Conservation (phyloP, 73 alveolate genomes). For the Tetrahymena thermophila region DNA sequence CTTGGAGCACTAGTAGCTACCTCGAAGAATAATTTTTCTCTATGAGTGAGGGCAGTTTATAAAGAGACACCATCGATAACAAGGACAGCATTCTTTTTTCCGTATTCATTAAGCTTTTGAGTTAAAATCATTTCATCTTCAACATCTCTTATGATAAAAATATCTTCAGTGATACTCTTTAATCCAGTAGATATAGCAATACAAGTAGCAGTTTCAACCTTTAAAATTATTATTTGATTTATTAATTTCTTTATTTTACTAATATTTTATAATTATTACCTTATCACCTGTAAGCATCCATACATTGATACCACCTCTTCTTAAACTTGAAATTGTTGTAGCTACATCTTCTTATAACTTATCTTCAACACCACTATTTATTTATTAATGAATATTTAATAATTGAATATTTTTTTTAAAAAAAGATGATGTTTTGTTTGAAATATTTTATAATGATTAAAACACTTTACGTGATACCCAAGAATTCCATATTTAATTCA, state of each 20-base stretch:
- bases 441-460: not conserved
- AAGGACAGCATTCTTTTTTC: constrained; percentile 29
- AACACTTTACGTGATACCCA: constrained; percentile 65
- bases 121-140: constrained; percentile 10
- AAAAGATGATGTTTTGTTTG: too few relatives aligned
- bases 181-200: constrained; percentile 75
- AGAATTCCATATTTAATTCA: constrained; percentile 79
- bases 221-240: not conserved
- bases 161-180: constrained; percentile 25
- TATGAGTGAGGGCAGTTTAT: constrained; percentile 8
- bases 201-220: constrained; percentile 88
- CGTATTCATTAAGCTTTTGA: constrained; percentile 11
- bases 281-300: constrained; percentile 96
- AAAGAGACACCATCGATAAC: constrained; percentile 52
- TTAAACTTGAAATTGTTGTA: constrained; percentile 64
- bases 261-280: not conserved
- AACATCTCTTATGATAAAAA: constrained; percentile 22
- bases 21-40: constrained; percentile 22
- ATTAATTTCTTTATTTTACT: not conserved
- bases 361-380: constrained; percentile 84
- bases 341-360: constrained; percentile 84
- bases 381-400: not conserved
- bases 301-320: constrained; percentile 86
- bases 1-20: constrained; percentile 47
- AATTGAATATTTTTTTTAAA: not conserved